Evolutionary conservation across 2,329 filamentous ascomycete species (phyloP), one percentile per base, ranked within the genome.

Genomic region (Periconia sp.): DNA sequence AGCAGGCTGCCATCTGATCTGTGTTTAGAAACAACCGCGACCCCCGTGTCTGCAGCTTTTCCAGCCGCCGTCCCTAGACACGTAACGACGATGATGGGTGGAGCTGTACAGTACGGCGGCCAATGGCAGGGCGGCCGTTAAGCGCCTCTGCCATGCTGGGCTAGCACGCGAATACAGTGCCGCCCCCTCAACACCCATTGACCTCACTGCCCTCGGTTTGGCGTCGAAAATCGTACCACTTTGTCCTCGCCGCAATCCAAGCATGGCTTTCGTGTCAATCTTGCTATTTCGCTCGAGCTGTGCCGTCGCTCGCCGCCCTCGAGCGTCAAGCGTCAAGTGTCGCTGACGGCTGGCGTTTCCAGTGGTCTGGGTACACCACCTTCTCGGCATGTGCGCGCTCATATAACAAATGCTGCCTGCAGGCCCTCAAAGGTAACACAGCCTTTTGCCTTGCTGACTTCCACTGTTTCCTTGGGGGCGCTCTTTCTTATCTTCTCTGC

Each of bases 341-440:
- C 44, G 39, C 46, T 37, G 25, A 34, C 41, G 26, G 31, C 32
- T 36, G 35, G 33, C 36, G 37, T 37, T 34, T 16, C 48, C 50
- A 33, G 13, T 5, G 17, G 12, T 19, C 36, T 39, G 39, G 37
- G 49, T 38, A 31, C 43, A 41, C 29, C 22, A 26, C 17, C 32
- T 25, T 28, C 37, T 43, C 24, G 29, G 28, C 40, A 40, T 46
- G 55, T 61, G 56, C 49, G 38, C 12, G 24, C 52, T 60, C 57
- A 63, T 66, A 66, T 66, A 66, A 48, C 44, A 43, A 56, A 47
- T 50, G 57, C 52, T 54, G 53, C 54, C 59, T 65, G 56, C 63
- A 63, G 57, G 54, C 55, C 50, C 52, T 47, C 17, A 54, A 41
- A 42, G 52, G 63, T 65, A 36, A 53, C 50, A 66, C 63, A 54